Evolutionary conservation across 2,329 filamentous ascomycete genomes (phyloP).

Genomic region (Boeremia exigua): DNA sequence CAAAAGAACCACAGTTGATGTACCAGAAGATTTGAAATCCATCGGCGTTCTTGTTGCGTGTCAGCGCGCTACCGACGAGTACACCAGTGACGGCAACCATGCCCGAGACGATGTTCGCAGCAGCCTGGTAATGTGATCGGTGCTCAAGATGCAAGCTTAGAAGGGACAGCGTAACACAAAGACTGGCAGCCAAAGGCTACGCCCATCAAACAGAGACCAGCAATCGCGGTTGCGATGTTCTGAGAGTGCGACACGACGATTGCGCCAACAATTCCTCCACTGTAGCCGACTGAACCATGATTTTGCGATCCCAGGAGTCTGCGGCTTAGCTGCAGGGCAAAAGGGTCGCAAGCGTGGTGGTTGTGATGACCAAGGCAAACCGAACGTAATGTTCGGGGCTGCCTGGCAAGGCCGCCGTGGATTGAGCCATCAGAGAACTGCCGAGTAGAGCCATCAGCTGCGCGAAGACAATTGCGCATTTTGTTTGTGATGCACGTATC

Average conservation of each 20-base stretch:
- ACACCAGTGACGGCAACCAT: not conserved
- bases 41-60: not conserved
- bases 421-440: not conserved
- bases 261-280: not conserved
- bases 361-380: not conserved
- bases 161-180: not conserved
- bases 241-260: not conserved
- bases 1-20: not conserved
- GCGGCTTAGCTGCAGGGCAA: not conserved
- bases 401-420: not conserved
- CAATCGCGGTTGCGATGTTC: not conserved
- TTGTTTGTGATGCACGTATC: not conserved
- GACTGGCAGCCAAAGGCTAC: not conserved
- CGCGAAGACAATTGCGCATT: not conserved
- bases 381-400: not conserved
- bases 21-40: not conserved
- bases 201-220: not conserved
- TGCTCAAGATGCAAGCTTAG: not conserved
- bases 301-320: not conserved
- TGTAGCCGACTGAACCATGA: not conserved
- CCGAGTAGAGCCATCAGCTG: not conserved
- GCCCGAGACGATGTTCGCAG: not conserved
- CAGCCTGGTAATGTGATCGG: not conserved
- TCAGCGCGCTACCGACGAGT: not conserved
- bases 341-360: not conserved